A percentile compares a stretch with the other conserved stretches of the same genome.
Evolutionary conservation across 2,329 filamentous ascomycete genomes (phyloP).

Genomic region (Colletotrichum navitas): DNA sequence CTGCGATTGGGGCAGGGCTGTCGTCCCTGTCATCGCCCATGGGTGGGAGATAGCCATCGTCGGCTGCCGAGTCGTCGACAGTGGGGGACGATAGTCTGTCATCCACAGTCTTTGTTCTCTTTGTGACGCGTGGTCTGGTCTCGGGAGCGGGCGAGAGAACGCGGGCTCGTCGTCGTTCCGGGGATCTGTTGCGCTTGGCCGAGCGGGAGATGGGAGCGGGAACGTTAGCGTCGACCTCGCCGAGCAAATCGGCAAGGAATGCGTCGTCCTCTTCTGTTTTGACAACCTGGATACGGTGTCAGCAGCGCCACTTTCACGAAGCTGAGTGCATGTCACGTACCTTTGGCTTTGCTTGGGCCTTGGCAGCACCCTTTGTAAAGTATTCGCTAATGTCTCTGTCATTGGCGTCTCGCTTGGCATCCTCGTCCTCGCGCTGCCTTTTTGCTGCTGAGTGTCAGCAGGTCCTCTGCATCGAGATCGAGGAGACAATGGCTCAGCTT

Average conservation of each 20-base stretch:
- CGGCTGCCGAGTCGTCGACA: slow-evolving; percentile 63
- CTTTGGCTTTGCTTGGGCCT: slow-evolving; percentile 82
- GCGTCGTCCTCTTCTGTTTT: slow-evolving; percentile 90
- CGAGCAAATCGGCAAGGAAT: slow-evolving; percentile 87
- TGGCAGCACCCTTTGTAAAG: slow-evolving; percentile 82
- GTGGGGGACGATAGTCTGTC: slow-evolving; percentile 61
- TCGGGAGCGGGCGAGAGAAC: slow-evolving; percentile 80
- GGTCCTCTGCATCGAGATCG: background rate
- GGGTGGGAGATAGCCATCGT: slow-evolving; percentile 67
- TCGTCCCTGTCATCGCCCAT: slow-evolving; percentile 66
- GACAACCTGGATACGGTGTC: slow-evolving; percentile 64
- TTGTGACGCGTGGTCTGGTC: slow-evolving; percentile 65
- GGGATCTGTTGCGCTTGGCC: slow-evolving; percentile 76
- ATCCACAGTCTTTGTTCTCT: slow-evolving; percentile 68
- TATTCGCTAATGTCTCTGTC: slow-evolving; percentile 95
- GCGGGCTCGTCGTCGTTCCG: slow-evolving; percentile 82
- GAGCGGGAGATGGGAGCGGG: slow-evolving; percentile 66
- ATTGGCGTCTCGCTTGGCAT: slow-evolving; percentile 85
- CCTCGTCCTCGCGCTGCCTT: slow-evolving; percentile 88
- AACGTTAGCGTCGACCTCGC: slow-evolving; percentile 86
- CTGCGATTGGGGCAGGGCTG: slow-evolving; percentile 56
- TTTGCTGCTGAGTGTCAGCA: slow-evolving; percentile 71
- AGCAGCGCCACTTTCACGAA: background rate
- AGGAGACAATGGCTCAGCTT: background rate
- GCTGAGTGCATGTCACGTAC: slow-evolving; percentile 58